Evolutionary conservation across 2,329 filamentous ascomycete species (phyloP).

Genomic region (Emergomyces pasteurianus): DNA sequence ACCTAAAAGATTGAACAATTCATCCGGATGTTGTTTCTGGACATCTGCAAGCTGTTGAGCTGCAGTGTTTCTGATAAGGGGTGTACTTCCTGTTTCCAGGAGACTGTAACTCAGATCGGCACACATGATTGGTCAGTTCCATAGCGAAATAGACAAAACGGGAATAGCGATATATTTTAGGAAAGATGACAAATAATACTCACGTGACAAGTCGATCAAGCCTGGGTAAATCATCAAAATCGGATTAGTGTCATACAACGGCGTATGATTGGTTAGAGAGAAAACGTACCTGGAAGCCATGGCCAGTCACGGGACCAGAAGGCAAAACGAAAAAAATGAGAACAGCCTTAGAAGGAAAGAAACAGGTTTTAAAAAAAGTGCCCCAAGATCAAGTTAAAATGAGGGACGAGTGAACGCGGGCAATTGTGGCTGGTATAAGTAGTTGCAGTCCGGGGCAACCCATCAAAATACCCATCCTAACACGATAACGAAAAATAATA

Average conservation of each 20-base stretch:
- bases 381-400: not conserved
- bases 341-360: not conserved
- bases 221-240: conserved; percentile 40
- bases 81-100: conserved; percentile 93
- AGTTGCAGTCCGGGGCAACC: not conserved
- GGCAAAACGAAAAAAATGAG: not conserved
- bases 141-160: not conserved
- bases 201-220: conserved; percentile 79
- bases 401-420: not conserved
- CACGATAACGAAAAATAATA: not conserved
- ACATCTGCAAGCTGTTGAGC: conserved; percentile 95
- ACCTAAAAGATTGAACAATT: conserved; percentile 88
- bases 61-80: conserved; percentile 89
- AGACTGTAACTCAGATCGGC: conserved; percentile 51
- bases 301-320: conserved; percentile 9
- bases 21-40: conserved; percentile 95
- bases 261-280: conserved; percentile 12
- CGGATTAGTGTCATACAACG: conserved; percentile 22
- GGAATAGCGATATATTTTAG: not conserved
- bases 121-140: not conserved
- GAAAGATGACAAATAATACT: conserved; percentile 37
- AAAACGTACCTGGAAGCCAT: conserved; percentile 33
- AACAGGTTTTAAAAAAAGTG: not conserved
- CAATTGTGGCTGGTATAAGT: not conserved
- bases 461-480: conserved; percentile 3